phyloP scores from a whole-genome alignment of 2,329 filamentous ascomycete species.

The Trichoderma citrinoviride region DNA sequence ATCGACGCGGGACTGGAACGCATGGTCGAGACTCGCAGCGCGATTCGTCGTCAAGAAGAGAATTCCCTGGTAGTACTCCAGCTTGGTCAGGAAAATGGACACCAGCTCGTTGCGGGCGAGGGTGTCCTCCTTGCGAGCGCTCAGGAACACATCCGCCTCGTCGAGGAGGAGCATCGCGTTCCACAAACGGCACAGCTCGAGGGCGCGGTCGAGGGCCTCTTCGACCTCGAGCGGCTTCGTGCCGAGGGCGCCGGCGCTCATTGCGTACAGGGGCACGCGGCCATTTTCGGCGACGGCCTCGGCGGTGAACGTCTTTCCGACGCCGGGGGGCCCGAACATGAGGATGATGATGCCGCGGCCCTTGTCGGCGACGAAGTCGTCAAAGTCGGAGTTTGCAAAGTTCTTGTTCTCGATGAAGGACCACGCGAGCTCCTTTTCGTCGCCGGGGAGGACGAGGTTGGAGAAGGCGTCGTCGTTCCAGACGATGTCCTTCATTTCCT shows the following conservation, averaged over 20 bases:
- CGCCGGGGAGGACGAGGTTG: slow-evolving; percentile 37
- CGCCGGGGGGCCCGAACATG: slow-evolving; percentile 44
- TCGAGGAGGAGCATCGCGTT: slow-evolving; percentile 44
- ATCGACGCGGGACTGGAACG: not conserved
- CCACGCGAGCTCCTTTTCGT: slow-evolving; percentile 40
- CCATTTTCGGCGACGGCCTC: slow-evolving; percentile 39
- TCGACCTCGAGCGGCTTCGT: slow-evolving; percentile 34
- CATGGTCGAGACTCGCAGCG: not conserved
- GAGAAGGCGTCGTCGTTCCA: slow-evolving; percentile 40
- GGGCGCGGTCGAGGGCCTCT: slow-evolving; percentile 33
- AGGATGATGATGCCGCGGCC: slow-evolving; percentile 46
- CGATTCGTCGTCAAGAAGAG: not conserved
- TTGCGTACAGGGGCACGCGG: not conserved
- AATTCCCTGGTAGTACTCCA: slow-evolving; percentile 40
- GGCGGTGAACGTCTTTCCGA: slow-evolving; percentile 48
- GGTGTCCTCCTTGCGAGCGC: slow-evolving; percentile 32
- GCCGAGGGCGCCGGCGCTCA: slow-evolving; percentile 22
- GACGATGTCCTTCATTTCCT: slow-evolving; percentile 25
- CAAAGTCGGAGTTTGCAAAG: slow-evolving; percentile 29
- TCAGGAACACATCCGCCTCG: slow-evolving; percentile 45
- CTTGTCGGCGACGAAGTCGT: slow-evolving; percentile 34
- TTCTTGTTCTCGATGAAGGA: slow-evolving; percentile 40
- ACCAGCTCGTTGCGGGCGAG: slow-evolving; percentile 41
- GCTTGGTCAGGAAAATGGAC: slow-evolving; percentile 34
- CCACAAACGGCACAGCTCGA: slow-evolving; percentile 46